Percentiles rank a stretch among this genome's conserved stretches.
These are phyloP conservation scores for Diutina ranongensis DNA, from an alignment of 1,139 yeast genomes.

Conservation along the genomic window DNA sequence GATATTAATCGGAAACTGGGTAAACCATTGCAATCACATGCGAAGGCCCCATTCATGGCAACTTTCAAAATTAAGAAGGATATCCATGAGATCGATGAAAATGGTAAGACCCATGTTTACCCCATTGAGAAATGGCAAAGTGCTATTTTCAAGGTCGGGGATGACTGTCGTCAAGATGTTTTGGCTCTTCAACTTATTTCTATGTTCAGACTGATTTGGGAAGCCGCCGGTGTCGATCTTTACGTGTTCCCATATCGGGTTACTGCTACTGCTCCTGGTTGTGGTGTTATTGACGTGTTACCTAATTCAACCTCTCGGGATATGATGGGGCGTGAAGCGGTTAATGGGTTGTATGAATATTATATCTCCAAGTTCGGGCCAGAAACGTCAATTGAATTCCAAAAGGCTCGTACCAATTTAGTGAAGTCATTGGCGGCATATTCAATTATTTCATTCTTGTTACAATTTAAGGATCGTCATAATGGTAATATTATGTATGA, in stretches of 20 bases:
- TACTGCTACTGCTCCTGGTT: constrained; percentile 98
- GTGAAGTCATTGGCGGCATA: constrained; percentile 93
- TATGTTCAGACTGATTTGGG: constrained; percentile 86
- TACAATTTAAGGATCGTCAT: constrained; percentile 96
- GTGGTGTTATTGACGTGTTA: constrained; percentile 96
- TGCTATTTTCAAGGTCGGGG: constrained; percentile 98
- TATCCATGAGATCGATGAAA: constrained; percentile 30
- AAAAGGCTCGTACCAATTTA: constrained; percentile 83
- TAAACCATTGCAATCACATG: constrained; percentile 94
- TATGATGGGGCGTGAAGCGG: constrained; percentile 98
- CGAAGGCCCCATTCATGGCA: constrained; percentile 98
- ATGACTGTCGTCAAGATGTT: constrained; percentile 97
- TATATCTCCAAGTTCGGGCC: constrained; percentile 90
- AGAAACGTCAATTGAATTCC: constrained; percentile 81
- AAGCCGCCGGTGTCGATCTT: constrained; percentile 74
- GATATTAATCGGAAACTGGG: constrained; percentile 92
- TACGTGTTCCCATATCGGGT: constrained; percentile 91
- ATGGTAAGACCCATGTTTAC: constrained; percentile 22
- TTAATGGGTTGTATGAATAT: constrained; percentile 90
- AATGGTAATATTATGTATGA: constrained; percentile 99
- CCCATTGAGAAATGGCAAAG: constrained; percentile 68
- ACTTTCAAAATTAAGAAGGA: constrained; percentile 74
- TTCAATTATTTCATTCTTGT: constrained; percentile 80
- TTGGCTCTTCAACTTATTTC: constrained; percentile 87
- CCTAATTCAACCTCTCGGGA: constrained; percentile 94